phyloP scores from a whole-genome alignment of 2,329 filamentous ascomycete species.

The Fusarium redolens region DNA sequence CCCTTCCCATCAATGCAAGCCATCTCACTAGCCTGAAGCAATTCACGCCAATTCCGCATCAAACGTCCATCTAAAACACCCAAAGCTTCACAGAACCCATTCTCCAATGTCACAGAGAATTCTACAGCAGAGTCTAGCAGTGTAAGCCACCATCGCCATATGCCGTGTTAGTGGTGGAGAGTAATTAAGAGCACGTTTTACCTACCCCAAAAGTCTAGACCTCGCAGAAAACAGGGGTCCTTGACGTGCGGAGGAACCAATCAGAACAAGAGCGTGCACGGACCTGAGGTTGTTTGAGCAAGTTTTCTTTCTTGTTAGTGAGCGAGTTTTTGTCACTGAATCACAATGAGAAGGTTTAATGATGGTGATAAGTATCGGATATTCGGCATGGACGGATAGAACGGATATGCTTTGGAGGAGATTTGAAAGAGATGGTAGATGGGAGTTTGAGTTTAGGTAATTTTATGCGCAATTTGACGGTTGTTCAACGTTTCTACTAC shows the following conservation, averaged over 20 bases:
- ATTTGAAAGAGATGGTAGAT: background rate
- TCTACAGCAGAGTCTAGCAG: background rate
- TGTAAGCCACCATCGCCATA: constrained; percentile 11
- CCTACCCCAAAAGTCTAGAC: constrained; percentile 28
- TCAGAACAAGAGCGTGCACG: constrained; percentile 23
- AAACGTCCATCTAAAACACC: fast-evolving
- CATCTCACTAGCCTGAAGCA: background rate
- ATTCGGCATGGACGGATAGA: constrained; percentile 33
- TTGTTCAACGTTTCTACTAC: background rate
- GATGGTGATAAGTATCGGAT: constrained; percentile 12
- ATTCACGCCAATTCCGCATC: background rate
- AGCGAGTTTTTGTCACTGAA: constrained; percentile 15
- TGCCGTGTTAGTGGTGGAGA: constrained; percentile 26
- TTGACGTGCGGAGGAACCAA: constrained; percentile 30
- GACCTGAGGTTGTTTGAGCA: constrained; percentile 54
- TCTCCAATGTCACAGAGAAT: too few species aligned
- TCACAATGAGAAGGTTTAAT: background rate
- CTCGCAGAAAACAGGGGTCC: constrained; percentile 29
- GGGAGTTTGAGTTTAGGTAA: background rate
- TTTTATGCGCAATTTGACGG: background rate
- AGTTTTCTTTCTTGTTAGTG: constrained; percentile 47
- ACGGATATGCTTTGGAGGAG: background rate
- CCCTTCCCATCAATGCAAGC: background rate
- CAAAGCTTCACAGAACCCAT: background rate
- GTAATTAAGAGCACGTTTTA: constrained; percentile 13